phyloP scores from a whole-genome alignment of 176 grass and related monocot genomes.

The Carex cristatella region DNA sequence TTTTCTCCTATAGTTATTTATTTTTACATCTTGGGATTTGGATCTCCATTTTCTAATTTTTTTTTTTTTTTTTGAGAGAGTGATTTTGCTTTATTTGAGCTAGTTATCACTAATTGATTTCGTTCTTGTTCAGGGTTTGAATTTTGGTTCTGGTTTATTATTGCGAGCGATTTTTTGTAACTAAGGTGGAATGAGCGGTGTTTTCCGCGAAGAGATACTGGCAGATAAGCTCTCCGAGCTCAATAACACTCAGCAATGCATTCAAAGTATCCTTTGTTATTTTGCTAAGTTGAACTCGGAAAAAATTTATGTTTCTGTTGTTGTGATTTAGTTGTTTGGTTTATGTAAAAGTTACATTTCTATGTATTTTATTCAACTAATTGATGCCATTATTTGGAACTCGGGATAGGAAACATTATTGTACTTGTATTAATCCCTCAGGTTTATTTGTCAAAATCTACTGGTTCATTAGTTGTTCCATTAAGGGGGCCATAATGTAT shows the following conservation, averaged over 20 bases:
- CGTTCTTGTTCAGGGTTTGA: conserved; percentile 10
- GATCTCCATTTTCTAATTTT: neutral
- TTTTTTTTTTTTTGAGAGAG: neutral
- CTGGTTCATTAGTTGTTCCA: neutral
- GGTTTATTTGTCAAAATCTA: neutral
- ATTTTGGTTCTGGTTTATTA: neutral
- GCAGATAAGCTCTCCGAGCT: conserved; percentile 91
- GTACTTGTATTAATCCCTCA: neutral
- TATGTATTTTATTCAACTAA: neutral
- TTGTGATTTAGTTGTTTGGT: neutral
- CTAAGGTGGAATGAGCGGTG: conserved; percentile 58
- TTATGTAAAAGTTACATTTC: neutral
- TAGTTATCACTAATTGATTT: neutral
- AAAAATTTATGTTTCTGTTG: neutral
- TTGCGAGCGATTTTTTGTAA: neutral
- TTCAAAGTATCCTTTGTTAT: conserved; percentile 85
- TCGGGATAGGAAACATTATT: neutral
- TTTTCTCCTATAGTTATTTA: neutral
- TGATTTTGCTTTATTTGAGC: conserved; percentile 14
- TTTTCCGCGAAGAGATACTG: conserved; percentile 85
- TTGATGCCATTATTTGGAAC: neutral
- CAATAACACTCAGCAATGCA: conserved; percentile 99
- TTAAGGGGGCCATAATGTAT: neutral
- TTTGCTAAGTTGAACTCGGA: neutral
- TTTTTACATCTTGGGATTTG: neutral